Base-by-base conservation (phyloP, 148 eudicot species). In the Amaranthus hypochondriacus region DNA sequence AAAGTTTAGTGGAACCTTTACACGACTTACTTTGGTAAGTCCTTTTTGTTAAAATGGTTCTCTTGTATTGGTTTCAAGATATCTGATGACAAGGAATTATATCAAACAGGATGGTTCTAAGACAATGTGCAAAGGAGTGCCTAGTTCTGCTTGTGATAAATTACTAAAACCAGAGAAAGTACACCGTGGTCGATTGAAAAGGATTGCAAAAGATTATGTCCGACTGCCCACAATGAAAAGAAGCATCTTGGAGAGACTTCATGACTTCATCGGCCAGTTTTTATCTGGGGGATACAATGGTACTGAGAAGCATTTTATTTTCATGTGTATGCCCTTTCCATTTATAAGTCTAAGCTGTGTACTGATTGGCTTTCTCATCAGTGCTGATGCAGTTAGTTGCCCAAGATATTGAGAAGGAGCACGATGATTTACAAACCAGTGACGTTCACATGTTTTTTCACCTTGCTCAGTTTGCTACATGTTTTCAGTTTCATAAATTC, bases 201-300 rank as follows among this genome's bases (percentile, higher is more conserved):
- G 75, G 80, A 77, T 74, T 76, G 85, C 79, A 61, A 82, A 84
- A 80, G 94, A 90, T 66, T 78, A 84, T 46, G 80, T 83, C 75
- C 83, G 72, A 81, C 84, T 84, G 62, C 99, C 94, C 54, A 79
- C 96, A 70, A 81, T 85, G 67, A 89, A 84, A 72, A 80, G 59
- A 63, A 82, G 84, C 66, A 80, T 85, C 71, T 71, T 92, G 73
- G 73, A 83, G 69, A 72, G 83, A 82, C 87, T 95, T 54, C 81
- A 81, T 73, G 88, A 86, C 72, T 92, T 90, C 73, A 64, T 90
- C 67, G 84, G 82, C 79, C 97, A 95, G 83, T 86, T 95, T 81
- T 73, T 95, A 62, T 80, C 82, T 42, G 99, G 94, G 68, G 99
- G 92, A 69, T 95, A 92, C 78, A 95, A 92, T 83, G 97, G 99